Base-by-base conservation (phyloP, 768 basidiomycete species). In the Leucocoprinus leucothites region DNA sequence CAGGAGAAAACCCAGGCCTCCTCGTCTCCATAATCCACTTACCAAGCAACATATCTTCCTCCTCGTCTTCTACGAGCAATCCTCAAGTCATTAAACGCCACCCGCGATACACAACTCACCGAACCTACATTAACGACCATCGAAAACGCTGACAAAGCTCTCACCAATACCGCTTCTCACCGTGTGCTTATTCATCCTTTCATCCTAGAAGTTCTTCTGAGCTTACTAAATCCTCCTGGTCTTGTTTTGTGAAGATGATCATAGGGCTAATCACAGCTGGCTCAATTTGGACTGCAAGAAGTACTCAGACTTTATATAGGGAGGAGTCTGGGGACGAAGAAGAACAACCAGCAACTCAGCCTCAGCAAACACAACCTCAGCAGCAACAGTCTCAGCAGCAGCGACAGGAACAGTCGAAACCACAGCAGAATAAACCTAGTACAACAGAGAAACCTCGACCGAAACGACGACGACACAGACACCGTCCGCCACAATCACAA, bases 251-350 rank as follows among this genome's bases (percentile, higher is more conserved):
- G 11, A 38, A 43, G 26, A 55, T 55, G 53, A 42, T 55, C 21
- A 48, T 48, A 21, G 53, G 53, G 9, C 9, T 55, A 19, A 41
- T 48, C 19, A 14, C 53, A 1, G 24, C 53, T 3, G 53, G 53
- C 14, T 55, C 53, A 11, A 55, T 55, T 26, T 55, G 53, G 53
- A 55, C 53, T 21, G 46, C 53, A 3, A 41, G 36, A 14, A 18
- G 46, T n/a, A 41, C 19, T 42, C 53, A 34, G 1, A 48, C 31
- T n/a, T 38, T 55, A 25, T 24, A 41, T 22, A 24, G 21, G 22
- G n/a, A 40, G 11, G 46, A 55, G 14, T 31, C 31, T 31, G 31
- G 11, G 11, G 36, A 48, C 13, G 47, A 42, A 9, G 46, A 42
- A 25, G 28, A 26, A 53, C 52, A 7, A 16, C 13, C 31, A 25